phyloP scores from a whole-genome alignment of 75 land plant genomes.

The Chamaecyparis obtusa region DNA sequence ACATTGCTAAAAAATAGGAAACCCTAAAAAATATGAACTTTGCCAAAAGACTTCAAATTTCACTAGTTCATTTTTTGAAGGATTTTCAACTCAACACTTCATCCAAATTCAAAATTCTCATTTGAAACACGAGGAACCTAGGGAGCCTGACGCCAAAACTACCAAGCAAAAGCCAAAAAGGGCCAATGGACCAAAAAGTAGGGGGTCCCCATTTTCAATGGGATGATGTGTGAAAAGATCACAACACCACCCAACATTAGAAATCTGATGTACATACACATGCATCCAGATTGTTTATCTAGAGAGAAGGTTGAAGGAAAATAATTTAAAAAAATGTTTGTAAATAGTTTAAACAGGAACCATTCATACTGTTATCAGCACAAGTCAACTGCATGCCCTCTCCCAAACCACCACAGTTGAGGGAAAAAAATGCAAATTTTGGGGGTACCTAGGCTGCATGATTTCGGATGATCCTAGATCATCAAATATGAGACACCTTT shows the following conservation, averaged over 20 bases:
- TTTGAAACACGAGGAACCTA: too few relatives aligned
- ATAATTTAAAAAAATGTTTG: background rate
- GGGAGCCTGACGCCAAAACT: too few relatives aligned
- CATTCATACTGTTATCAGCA: background rate
- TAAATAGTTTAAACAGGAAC: constrained; percentile 1
- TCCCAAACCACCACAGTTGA: background rate
- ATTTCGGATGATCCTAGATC: background rate
- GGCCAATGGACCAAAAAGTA: too few relatives aligned
- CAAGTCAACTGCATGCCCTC: background rate
- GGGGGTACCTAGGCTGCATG: background rate
- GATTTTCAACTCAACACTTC: too few relatives aligned
- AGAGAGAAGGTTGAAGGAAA: background rate
- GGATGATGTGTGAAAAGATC: too few relatives aligned
- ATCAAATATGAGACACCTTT: background rate
- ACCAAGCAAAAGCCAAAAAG: too few relatives aligned
- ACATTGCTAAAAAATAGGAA: too few relatives aligned
- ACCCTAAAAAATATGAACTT: too few relatives aligned
- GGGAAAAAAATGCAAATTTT: background rate
- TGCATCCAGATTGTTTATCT: background rate
- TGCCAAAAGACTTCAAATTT: too few relatives aligned
- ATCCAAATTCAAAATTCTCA: too few relatives aligned
- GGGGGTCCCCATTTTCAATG: too few relatives aligned
- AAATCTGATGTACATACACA: background rate
- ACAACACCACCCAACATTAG: background rate
- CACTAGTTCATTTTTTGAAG: too few relatives aligned